phyloP scores from a whole-genome alignment of 345 rosid genomes.

The Anastatica hierochuntica region DNA sequence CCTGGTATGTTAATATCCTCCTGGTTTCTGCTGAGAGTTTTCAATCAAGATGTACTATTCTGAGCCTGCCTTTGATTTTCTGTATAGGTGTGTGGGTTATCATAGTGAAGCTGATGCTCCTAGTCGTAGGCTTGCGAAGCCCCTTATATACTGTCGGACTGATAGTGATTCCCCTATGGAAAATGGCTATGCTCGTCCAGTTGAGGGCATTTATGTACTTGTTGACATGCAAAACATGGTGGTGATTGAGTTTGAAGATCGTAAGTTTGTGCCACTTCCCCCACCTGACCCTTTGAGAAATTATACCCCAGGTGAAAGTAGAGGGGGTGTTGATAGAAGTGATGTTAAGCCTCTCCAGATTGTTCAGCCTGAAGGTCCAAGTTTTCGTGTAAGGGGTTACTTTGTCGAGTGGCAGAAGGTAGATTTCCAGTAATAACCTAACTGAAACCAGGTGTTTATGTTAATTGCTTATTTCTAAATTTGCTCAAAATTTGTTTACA shows the following conservation, averaged over 20 bases:
- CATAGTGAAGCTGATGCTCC: slow-evolving; percentile 78
- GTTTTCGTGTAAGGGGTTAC: slow-evolving; percentile 73
- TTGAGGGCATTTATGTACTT: slow-evolving; percentile 74
- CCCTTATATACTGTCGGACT: slow-evolving; percentile 85
- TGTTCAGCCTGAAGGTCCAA: slow-evolving; percentile 88
- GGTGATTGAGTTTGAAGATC: slow-evolving; percentile 80
- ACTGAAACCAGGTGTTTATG: too few relatives aligned
- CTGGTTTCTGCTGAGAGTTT: too few relatives aligned
- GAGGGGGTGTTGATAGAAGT: slow-evolving; percentile 91
- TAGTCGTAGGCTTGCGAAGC: slow-evolving; percentile 76
- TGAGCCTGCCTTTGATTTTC: too few relatives aligned
- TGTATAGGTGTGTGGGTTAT: slow-evolving; percentile 90
- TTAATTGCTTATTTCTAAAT: slow-evolving; percentile 6
- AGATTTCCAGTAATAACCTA: slow-evolving; percentile 1
- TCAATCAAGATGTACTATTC: too few relatives aligned
- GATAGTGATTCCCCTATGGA: slow-evolving; percentile 95
- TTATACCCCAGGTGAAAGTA: slow-evolving; percentile 76
- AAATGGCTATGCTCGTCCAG: slow-evolving; percentile 95
- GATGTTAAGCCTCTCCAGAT: slow-evolving; percentile 82
- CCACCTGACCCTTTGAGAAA: slow-evolving; percentile 87
- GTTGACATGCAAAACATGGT: slow-evolving; percentile 92
- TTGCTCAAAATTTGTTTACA: slow-evolving; percentile 27
- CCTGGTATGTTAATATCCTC: slow-evolving; percentile 57
- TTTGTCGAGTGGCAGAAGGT: slow-evolving; percentile 95
- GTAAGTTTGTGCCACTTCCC: slow-evolving; percentile 78